Evolutionary conservation across 2,329 filamentous ascomycete genomes (phyloP).

Genomic region (Colletotrichum sp.): DNA sequence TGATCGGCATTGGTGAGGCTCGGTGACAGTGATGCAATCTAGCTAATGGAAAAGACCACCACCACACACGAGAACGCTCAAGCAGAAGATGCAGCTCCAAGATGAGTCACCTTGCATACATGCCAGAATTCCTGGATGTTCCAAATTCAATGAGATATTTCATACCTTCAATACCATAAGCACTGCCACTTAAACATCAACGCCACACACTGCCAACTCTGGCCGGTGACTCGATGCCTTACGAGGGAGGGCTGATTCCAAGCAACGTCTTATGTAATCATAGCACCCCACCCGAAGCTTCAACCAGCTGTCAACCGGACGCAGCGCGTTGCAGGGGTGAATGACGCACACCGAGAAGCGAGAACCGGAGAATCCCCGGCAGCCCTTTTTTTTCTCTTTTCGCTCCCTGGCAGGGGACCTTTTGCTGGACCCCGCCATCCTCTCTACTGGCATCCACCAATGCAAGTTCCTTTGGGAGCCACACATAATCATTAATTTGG

Average conservation of each 20-base stretch:
- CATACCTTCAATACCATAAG: not conserved
- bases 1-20: not conserved
- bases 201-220: not conserved
- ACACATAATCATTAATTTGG: slow-evolving; percentile 19
- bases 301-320: not conserved
- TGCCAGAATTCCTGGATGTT: not conserved
- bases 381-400: not conserved
- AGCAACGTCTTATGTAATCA: not conserved
- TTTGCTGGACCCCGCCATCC: not conserved
- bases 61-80: not conserved
- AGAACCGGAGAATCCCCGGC: slow-evolving; percentile 9
- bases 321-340: not conserved
- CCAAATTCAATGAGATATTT: not conserved
- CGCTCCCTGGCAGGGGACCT: not conserved
- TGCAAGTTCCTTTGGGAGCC: slow-evolving; percentile 4
- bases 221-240: not conserved
- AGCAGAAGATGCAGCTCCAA: not conserved
- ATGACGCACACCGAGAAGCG: slow-evolving; percentile 16
- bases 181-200: not conserved
- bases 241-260: not conserved
- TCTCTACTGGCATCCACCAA: slow-evolving; percentile 6
- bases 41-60: not conserved
- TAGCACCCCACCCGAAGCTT: not conserved
- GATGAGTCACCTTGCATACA: not conserved
- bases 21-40: not conserved